These are phyloP conservation scores for Seiridium unicorne DNA, from an alignment of 2,329 filamentous ascomycete genomes.

Conservation along the genomic window DNA sequence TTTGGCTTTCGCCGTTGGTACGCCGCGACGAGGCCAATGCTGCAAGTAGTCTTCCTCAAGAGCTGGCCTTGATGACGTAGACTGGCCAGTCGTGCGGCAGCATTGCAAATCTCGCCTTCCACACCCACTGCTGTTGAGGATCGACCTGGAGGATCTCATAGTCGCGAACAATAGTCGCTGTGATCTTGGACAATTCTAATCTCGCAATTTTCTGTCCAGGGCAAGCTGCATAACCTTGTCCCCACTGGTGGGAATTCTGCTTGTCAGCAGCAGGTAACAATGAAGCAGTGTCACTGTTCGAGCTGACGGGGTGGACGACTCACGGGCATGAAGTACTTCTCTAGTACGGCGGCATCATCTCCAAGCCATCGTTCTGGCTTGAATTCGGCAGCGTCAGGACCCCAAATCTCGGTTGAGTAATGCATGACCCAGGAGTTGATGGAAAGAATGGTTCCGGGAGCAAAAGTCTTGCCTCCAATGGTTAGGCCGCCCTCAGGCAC, in stretches of 20 bases:
- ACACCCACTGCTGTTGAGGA: conserved; percentile 14
- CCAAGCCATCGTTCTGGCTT: conserved; percentile 22
- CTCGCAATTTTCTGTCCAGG: conserved; percentile 15
- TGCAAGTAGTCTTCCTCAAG: not conserved
- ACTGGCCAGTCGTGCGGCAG: conserved; percentile 15
- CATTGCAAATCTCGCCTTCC: conserved; percentile 12
- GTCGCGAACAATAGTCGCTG: conserved; percentile 15
- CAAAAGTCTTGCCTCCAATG: conserved; percentile 24
- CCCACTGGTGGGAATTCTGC: not conserved
- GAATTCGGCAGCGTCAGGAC: conserved; percentile 18
- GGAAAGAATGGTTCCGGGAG: conserved; percentile 24
- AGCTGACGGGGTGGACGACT: conserved; percentile 1
- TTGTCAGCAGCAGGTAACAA: not conserved
- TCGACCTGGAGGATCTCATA: conserved; percentile 15
- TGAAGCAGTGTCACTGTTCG: not conserved
- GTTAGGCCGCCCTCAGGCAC: conserved; percentile 21
- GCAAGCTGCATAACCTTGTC: conserved; percentile 9
- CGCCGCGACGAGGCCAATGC: not conserved
- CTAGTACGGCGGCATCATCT: conserved; percentile 6
- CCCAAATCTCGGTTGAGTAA: conserved; percentile 20
- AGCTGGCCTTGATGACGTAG: conserved; percentile 5
- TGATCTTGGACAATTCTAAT: conserved; percentile 17
- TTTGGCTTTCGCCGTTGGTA: not conserved
- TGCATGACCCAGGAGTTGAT: conserved; percentile 25
- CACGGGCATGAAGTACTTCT: conserved; percentile 19